A percentile compares a stretch with the other conserved stretches of the same genome.
phyloP scores from a whole-genome alignment of 1,284 basidiomycete genomes.

The Malassezia psittaci region DNA sequence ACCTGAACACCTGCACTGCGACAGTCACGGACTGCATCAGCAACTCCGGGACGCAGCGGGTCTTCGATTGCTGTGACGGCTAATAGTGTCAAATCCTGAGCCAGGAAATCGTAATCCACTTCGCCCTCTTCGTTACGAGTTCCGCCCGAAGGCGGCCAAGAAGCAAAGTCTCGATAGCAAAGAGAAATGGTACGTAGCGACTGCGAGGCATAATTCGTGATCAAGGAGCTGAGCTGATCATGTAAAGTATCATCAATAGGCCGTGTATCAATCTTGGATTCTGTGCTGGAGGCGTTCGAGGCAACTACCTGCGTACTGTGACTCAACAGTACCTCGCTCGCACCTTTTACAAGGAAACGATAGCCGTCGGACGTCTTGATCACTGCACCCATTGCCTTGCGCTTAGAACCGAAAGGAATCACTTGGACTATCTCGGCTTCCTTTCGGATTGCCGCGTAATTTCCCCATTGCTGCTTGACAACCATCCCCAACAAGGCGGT shows the following conservation, averaged over 20 bases:
- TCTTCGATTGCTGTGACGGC: constrained; percentile 90
- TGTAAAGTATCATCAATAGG: constrained; percentile 13
- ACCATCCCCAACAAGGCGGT: constrained; percentile 81
- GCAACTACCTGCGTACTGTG: not conserved
- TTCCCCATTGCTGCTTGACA: constrained; percentile 70
- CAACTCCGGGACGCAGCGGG: constrained; percentile 79
- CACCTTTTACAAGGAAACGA: constrained; percentile 81
- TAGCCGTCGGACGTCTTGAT: constrained; percentile 57
- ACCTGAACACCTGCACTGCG: constrained; percentile 80
- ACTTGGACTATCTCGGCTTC: constrained; percentile 66
- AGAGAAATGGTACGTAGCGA: constrained; percentile 82
- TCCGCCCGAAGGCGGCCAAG: constrained; percentile 64
- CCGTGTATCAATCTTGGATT: not conserved
- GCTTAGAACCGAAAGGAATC: constrained; percentile 87
- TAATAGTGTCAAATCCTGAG: constrained; percentile 68
- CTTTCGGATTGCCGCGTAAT: constrained; percentile 64
- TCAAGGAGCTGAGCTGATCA: constrained; percentile 75
- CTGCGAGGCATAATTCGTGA: constrained; percentile 94
- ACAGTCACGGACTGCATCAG: constrained; percentile 75
- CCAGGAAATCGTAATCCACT: constrained; percentile 64
- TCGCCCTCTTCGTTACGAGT: constrained; percentile 52
- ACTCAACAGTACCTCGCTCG: constrained; percentile 67
- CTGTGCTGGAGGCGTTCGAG: not conserved
- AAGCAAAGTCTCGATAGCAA: constrained; percentile 75
- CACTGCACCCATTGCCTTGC: constrained; percentile 93